Evolutionary conservation across 345 rosid genomes (phyloP).

Genomic region (Nasturtium officinale): DNA sequence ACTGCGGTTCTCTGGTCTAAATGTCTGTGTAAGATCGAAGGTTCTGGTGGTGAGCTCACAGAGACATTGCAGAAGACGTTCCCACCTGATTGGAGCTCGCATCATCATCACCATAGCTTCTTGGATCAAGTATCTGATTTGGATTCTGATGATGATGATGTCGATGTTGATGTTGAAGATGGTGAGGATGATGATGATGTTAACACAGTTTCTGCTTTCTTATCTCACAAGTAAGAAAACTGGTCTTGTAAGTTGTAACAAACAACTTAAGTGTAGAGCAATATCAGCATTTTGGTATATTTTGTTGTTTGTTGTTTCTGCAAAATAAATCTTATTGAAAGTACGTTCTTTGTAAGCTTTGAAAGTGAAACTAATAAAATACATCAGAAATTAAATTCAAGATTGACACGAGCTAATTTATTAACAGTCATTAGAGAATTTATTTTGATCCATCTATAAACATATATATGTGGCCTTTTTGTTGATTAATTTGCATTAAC

Average conservation of each 20-base stretch:
- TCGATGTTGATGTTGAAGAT: slow-evolving; percentile 31
- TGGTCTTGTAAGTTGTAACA: slow-evolving; percentile 5
- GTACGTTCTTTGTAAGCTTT: neutral
- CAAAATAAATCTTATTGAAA: slow-evolving; percentile 2
- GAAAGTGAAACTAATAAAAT: neutral
- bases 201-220: slow-evolving; percentile 32
- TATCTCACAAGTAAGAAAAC: slow-evolving; percentile 36
- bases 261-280: slow-evolving; percentile 19
- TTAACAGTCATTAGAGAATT: neutral
- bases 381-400: neutral
- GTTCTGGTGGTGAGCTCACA: slow-evolving; percentile 86
- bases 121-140: slow-evolving; percentile 44
- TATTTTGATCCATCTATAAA: neutral
- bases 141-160: slow-evolving; percentile 41
- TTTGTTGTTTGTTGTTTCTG: slow-evolving; percentile 15
- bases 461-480: neutral
- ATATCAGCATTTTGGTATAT: neutral
- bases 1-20: slow-evolving; percentile 95
- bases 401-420: neutral
- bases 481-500: neutral
- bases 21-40: slow-evolving; percentile 81
- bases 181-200: slow-evolving; percentile 37
- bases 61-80: slow-evolving; percentile 90
- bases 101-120: slow-evolving; percentile 39
- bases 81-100: slow-evolving; percentile 85